Base-by-base conservation (phyloP, 768 basidiomycete genomes). In the Naganishia kalamii region DNA sequence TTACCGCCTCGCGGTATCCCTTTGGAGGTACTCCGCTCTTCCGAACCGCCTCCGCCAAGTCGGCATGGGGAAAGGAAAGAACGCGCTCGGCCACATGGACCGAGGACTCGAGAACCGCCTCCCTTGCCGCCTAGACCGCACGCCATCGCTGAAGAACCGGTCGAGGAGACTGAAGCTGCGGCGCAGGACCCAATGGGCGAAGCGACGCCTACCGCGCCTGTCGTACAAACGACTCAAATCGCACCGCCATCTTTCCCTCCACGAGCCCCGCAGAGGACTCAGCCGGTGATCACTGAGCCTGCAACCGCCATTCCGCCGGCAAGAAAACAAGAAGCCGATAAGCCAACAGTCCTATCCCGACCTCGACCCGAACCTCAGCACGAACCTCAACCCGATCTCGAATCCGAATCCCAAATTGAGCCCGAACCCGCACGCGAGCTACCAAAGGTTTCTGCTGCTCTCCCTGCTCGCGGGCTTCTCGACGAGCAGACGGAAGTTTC, bases 1-100 rank as follows among this genome's bases (percentile, higher is more conserved):
- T 41, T 62, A 6, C 66, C 66, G 21, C 66, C 66, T 4, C 47
- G 46, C 29, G 66, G 66, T 63, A 61, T 68, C 21, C 66, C 66
- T 3, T n/a, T 27, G 10, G 62, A 51, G 17, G 66, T 64, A 11
- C 41, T 68, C 23, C 41, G 62, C 4, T 47, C 62, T 4, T 43
- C 50, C 27, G 64, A 65, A 25, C 54, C 64, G 0, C 54, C 54
- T 47, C 64, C 57, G 19, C 60, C 61, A 8, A 40, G 47, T 29
- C 27, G 62, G 25, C 46, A 49, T 29, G 13, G 57, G 25, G 51
- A 54, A 27, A 32, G 54, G n/a, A 57, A 21, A 6, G 54, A 68
- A 8, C 48, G 64, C 1, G 21, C 46, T 29, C 62, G 54, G 23
- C 68, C 64, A 12, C 52, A 33, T 7, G 68, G 68, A n/a, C 68